phyloP scores from a whole-genome alignment of 768 basidiomycete species.

The Hysterangium stoloniferum region DNA sequence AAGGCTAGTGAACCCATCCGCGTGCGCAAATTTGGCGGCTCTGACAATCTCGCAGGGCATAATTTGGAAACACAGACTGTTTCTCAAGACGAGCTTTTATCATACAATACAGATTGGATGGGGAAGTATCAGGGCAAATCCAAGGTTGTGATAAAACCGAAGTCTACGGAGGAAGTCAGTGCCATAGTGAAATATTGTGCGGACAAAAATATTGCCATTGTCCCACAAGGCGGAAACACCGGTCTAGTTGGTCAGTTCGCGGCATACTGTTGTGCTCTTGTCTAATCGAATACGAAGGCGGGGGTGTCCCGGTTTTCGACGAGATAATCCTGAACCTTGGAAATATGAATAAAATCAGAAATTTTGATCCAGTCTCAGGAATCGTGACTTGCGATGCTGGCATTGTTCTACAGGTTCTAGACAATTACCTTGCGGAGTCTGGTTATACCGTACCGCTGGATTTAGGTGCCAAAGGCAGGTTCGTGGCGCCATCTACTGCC shows the following conservation, averaged over 20 bases:
- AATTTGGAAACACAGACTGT: not conserved
- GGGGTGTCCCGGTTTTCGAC: slow-evolving; percentile 80
- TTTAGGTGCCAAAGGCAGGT: slow-evolving; percentile 94
- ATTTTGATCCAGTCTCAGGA: slow-evolving; percentile 81
- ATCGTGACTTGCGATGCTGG: slow-evolving; percentile 91
- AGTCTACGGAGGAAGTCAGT: slow-evolving; percentile 80
- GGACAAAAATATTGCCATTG: slow-evolving; percentile 73
- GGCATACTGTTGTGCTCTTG: not conserved
- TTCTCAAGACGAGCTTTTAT: slow-evolving; percentile 55
- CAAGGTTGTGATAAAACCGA: slow-evolving; percentile 83
- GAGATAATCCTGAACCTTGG: slow-evolving; percentile 82
- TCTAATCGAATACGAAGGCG: slow-evolving; percentile 23
- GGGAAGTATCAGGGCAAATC: slow-evolving; percentile 85
- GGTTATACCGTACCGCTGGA: slow-evolving; percentile 97
- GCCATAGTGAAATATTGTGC: slow-evolving; percentile 84
- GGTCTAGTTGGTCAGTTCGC: slow-evolving; percentile 69
- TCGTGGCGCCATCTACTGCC: slow-evolving; percentile 12
- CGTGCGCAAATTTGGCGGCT: not conserved
- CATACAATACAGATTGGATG: slow-evolving; percentile 94
- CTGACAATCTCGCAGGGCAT: not conserved
- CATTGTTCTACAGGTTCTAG: slow-evolving; percentile 82
- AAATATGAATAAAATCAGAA: slow-evolving; percentile 75
- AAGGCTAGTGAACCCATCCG: not conserved
- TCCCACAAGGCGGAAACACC: slow-evolving; percentile 98
- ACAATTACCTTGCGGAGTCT: slow-evolving; percentile 77